Conservation (phyloP, 2,329 filamentous ascomycete species). For the Aspergillus sp. region DNA sequence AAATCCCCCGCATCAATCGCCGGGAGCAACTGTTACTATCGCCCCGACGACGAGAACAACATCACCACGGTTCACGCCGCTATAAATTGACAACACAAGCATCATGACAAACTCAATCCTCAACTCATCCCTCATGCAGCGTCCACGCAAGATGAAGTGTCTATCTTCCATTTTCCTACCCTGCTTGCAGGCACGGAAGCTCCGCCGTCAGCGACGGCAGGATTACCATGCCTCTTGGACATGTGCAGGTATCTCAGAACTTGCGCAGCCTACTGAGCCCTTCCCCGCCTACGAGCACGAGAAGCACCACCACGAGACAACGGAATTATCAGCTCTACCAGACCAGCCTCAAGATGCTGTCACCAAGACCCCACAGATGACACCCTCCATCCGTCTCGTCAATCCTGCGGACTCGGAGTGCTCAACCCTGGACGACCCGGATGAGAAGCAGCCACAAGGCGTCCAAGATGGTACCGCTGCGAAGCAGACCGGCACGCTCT, state of each 20-base stretch:
- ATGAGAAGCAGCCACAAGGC: background rate
- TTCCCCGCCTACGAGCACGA: background rate
- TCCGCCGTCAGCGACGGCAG: background rate
- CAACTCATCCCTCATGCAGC: constrained; percentile 4
- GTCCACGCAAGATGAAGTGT: background rate
- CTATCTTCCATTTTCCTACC: background rate
- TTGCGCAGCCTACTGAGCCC: background rate
- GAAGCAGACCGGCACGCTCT: background rate
- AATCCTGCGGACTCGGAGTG: constrained; percentile 15
- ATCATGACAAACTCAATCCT: constrained; percentile 2
- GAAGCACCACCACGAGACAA: background rate
- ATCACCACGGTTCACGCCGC: background rate
- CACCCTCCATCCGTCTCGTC: constrained; percentile 21
- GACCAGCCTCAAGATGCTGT: background rate
- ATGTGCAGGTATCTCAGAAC: constrained; percentile 1
- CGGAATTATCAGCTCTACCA: background rate
- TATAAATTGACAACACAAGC: background rate
- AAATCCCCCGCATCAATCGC: background rate
- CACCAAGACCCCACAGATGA: constrained; percentile 2
- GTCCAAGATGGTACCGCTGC: background rate
- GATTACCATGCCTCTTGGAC: constrained; percentile 6
- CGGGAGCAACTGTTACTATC: background rate
- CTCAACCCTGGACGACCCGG: background rate
- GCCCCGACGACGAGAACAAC: constrained; percentile 2
- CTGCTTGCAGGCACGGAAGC: constrained; percentile 5